Conservation (phyloP, 2,329 filamentous ascomycete genomes). For the Chlorencoelia australis region DNA sequence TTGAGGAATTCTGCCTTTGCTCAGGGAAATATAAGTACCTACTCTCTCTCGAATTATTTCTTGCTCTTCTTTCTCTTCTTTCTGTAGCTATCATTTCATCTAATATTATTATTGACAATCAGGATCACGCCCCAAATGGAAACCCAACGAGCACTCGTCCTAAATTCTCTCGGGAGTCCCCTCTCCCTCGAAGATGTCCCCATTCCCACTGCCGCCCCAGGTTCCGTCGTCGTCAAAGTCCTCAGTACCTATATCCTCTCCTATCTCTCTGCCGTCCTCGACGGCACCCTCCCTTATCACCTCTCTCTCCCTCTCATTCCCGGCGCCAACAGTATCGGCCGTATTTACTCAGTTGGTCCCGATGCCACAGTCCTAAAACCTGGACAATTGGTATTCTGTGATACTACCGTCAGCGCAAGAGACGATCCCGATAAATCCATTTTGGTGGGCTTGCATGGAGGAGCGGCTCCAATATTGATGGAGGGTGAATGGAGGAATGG, state of each 20-base stretch:
- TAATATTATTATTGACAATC: too few relatives aligned
- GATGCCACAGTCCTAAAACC: slow-evolving; percentile 25
- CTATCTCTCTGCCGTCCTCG: slow-evolving; percentile 30
- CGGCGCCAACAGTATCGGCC: slow-evolving; percentile 26
- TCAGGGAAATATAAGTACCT: too few relatives aligned
- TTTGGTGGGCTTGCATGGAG: slow-evolving; percentile 27
- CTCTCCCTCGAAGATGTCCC: slow-evolving; percentile 22
- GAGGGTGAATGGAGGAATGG: slow-evolving; percentile 27
- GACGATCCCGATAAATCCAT: slow-evolving; percentile 26
- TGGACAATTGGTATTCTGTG: slow-evolving; percentile 30
- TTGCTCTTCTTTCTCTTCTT: too few relatives aligned
- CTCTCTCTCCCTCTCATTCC: slow-evolving; percentile 25
- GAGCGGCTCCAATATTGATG: slow-evolving; percentile 22
- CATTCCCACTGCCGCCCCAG: slow-evolving; percentile 25
- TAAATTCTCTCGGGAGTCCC: slow-evolving; percentile 4
- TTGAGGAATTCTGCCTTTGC: too few relatives aligned
- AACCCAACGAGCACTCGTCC: slow-evolving; percentile 2
- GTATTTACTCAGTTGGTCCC: slow-evolving; percentile 27
- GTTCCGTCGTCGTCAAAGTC: slow-evolving; percentile 32
- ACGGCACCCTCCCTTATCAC: slow-evolving; percentile 23
- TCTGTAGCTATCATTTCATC: too few relatives aligned
- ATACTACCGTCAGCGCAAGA: slow-evolving; percentile 27
- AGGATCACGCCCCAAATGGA: too few relatives aligned
- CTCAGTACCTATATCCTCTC: slow-evolving; percentile 27
- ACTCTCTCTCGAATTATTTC: too few relatives aligned